Base-by-base conservation (phyloP, 345 rosid species). In the Lepidium aucheri region DNA sequence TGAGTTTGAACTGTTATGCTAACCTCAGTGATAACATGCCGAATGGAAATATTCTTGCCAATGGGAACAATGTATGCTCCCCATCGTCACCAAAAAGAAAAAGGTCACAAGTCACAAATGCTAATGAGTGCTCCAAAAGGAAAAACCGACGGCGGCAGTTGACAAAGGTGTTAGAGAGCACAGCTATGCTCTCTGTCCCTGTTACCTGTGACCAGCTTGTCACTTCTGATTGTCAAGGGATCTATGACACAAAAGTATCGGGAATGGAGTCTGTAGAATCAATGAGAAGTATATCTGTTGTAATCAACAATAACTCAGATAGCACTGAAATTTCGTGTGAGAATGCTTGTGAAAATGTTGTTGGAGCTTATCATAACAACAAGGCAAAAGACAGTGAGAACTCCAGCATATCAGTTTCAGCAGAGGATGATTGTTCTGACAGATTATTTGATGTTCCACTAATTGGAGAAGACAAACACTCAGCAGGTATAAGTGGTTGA, bases 161-260 rank as follows among this genome's bases (percentile, higher is more conserved):
- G 76, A 86, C 91, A 10, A 85, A 95, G 78, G 99, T 95, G 65
- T 74, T 95, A 75, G 95, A 91, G 83, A 84, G 90, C 72, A 89
- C 96, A 15, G 80, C 84, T 61, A 85, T 87, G 90, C 84, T 90
- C 24, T 81, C 84, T 69, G 86, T 85, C 70, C 95, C 96, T 65
- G 84, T 83, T 72, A 68, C 68, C 18, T 84, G 85, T 76, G 79
- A 95, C 64, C 91, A 88, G 67, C 76, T 78, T 76, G 85, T 80
- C 42, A 76, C 73, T 69, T 81, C 85, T 35, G 80, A 83, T 41
- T 76, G 73, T 73, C 78, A 67, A n/a, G 84, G 77, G 33, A 43
- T 81, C 35, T 81, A 91, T 34, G 96, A 84, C 61, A 70, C 77
- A 75, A 87, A 80, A 77, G 65, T 76, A 69, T 70, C 85, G 28